Evolutionary conservation across 345 rosid species (phyloP).

Genomic region (Eucalyptus pauciflora): DNA sequence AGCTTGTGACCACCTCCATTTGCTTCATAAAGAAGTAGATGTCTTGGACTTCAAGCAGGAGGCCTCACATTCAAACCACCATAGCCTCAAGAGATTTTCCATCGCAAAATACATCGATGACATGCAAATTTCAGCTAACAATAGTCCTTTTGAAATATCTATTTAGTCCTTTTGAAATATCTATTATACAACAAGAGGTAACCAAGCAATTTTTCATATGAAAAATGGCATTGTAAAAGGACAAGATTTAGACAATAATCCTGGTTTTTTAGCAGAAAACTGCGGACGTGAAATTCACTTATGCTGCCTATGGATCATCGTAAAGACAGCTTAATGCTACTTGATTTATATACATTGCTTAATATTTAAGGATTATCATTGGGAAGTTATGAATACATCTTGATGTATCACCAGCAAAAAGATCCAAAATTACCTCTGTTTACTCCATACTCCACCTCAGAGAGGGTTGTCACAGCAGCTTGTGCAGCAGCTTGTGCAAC

Average conservation of each 20-base stretch:
- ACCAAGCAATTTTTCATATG: background rate
- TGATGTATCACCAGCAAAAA: background rate
- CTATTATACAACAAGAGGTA: background rate
- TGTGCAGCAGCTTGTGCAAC: conserved; percentile 78
- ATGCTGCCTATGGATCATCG: background rate
- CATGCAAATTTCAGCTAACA: background rate
- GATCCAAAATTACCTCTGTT: conserved; percentile 9
- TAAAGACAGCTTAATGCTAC: background rate
- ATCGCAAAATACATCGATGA: background rate
- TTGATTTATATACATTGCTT: background rate
- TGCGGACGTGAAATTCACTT: background rate
- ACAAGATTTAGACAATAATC: background rate
- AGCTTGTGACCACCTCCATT: background rate
- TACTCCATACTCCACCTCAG: conserved; percentile 27
- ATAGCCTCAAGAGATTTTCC: background rate
- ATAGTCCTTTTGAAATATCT: background rate
- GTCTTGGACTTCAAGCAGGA: background rate
- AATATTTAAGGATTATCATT: background rate
- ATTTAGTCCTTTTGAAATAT: background rate
- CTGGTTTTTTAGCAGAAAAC: background rate
- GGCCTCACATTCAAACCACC: background rate
- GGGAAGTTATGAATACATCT: background rate
- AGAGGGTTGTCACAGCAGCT: conserved; percentile 53
- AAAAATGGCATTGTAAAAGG: background rate
- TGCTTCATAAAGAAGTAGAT: background rate